Evolutionary conservation across 192 early-diverging fungal species (phyloP).

Genomic region (Entophlyctis helioformis): DNA sequence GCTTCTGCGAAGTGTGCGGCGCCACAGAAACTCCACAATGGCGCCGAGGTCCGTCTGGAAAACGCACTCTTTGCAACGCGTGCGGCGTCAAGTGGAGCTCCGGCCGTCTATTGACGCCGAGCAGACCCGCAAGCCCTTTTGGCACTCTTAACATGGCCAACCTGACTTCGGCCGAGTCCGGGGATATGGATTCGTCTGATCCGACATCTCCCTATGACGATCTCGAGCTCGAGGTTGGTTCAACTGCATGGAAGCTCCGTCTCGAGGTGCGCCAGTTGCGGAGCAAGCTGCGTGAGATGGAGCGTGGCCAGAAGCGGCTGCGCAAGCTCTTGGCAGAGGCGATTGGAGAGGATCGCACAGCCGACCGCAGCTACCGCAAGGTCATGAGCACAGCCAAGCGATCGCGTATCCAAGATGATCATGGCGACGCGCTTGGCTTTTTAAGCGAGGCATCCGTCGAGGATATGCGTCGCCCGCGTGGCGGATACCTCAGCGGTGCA

Average conservation of each 20-base stretch:
- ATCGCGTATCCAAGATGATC: neutral
- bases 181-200: neutral
- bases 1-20: conserved; percentile 53
- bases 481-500: too few relatives aligned
- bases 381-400: neutral
- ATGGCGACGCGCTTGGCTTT: neutral
- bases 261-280: conserved; percentile 7
- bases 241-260: conserved; percentile 1
- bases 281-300: conserved; percentile 13
- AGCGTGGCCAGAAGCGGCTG: conserved; percentile 14
- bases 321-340: conserved; percentile 9
- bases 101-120: conserved; percentile 10
- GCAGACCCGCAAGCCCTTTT: neutral
- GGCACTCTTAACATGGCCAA: conserved; percentile 1
- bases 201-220: conserved; percentile 1
- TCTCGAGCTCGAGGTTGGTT: neutral
- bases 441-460: neutral
- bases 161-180: neutral
- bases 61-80: conserved; percentile 88
- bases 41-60: conserved; percentile 84
- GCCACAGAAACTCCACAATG: conserved; percentile 87
- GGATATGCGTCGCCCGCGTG: neutral
- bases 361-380: conserved; percentile 9
- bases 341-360: conserved; percentile 1
- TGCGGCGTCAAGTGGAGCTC: conserved; percentile 57